A percentile compares a stretch with the other conserved stretches of the same genome.
Evolutionary conservation across 129 eudicot genomes (phyloP).

Genomic region (Heracleum sosnowskyi): DNA sequence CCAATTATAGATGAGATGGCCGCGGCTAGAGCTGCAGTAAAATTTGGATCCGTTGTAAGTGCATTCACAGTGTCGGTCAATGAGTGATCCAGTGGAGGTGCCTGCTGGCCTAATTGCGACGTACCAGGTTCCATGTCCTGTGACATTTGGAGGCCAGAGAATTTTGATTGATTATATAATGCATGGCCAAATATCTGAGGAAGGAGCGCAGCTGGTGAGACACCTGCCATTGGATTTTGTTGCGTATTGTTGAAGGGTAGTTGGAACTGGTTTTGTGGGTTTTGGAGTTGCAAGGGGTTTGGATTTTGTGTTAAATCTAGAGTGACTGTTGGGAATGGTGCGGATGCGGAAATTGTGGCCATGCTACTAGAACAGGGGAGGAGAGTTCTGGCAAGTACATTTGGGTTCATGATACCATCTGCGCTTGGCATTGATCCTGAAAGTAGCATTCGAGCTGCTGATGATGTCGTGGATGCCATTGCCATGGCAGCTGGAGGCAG

Average conservation of each 20-base stretch:
- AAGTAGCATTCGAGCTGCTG: constrained; percentile 40
- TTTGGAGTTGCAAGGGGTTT: constrained; percentile 31
- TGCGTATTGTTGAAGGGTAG: constrained; percentile 23
- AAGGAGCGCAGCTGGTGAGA: constrained; percentile 18
- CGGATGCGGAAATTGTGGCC: constrained; percentile 33
- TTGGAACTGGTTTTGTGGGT: constrained; percentile 22
- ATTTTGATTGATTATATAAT: constrained; percentile 47
- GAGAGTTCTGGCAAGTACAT: constrained; percentile 22
- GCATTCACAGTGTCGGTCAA: constrained; percentile 45
- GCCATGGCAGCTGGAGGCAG: constrained; percentile 40
- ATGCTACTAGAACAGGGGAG: constrained; percentile 26
- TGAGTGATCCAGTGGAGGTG: constrained; percentile 8
- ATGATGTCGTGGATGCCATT: constrained; percentile 38
- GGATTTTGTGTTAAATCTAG: constrained; percentile 27
- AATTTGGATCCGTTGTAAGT: constrained; percentile 47
- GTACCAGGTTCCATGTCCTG: constrained; percentile 11
- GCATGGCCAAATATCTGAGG: constrained; percentile 50
- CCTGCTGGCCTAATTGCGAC: constrained; percentile 16
- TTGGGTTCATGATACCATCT: constrained; percentile 25
- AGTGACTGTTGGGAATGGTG: constrained; percentile 33
- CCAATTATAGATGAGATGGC: constrained; percentile 49
- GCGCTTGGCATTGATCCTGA: constrained; percentile 32
- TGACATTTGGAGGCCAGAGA: constrained; percentile 53
- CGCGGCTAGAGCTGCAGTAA: constrained; percentile 57
- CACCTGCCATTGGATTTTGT: not conserved